Percentiles rank a stretch among this genome's conserved stretches.
Conservation (phyloP, 176 grass and related monocot genomes). For the Ampelocalamus luodianensis region DNA sequence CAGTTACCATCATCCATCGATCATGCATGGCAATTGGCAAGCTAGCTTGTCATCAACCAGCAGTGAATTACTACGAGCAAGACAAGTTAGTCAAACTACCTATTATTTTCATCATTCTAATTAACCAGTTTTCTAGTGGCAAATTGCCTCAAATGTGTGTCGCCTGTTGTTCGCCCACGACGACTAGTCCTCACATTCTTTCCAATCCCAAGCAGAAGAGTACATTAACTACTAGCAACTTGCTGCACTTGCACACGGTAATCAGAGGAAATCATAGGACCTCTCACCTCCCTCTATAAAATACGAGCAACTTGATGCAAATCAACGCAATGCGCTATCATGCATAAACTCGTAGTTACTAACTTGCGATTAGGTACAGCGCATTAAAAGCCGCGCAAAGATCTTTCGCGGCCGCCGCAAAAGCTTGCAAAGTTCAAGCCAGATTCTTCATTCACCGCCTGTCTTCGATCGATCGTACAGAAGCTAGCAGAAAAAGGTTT, state of each 20-base stretch:
- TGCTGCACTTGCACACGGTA: neutral
- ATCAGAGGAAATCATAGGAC: neutral
- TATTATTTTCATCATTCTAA: neutral
- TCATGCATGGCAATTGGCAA: neutral
- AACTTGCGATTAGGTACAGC: neutral
- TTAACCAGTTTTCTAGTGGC: neutral
- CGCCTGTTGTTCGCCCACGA: constrained; percentile 39
- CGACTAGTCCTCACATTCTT: neutral
- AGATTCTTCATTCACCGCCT: neutral
- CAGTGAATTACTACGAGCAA: neutral
- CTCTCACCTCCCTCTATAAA: neutral
- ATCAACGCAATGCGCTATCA: neutral
- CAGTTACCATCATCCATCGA: neutral
- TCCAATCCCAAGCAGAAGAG: neutral
- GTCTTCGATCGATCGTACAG: neutral
- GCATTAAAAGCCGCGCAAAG: neutral
- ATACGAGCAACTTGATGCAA: constrained; percentile 12
- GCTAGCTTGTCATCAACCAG: neutral
- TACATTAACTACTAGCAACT: neutral
- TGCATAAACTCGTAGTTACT: neutral
- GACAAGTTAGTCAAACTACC: constrained; percentile 1
- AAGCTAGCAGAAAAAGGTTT: neutral
- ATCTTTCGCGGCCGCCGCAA: neutral
- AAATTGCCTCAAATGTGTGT: constrained; percentile 44
- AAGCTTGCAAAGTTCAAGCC: neutral